Base-by-base conservation (phyloP, 2,329 filamentous ascomycete species). In the Phialemoniopsis sp. region DNA sequence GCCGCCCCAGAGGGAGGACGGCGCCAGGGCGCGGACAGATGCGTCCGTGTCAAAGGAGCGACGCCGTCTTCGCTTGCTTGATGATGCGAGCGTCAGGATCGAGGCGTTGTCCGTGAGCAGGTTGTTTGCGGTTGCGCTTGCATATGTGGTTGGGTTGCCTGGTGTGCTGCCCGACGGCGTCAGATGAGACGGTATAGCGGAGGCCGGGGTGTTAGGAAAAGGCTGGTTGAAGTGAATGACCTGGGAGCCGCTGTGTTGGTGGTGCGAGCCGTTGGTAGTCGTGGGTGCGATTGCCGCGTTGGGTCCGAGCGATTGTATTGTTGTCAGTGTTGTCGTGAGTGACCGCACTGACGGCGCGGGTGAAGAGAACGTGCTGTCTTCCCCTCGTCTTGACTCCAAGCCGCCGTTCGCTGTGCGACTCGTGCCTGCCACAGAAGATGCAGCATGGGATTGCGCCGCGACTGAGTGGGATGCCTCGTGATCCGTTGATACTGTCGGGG, bases 11-110 rank as follows among this genome's bases (percentile, higher is more conserved):
- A 91, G 71, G 1, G 86, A 90, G 0, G 84, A 88, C 0, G 87
- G 87, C 2, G 88, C 85, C n/a, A 94, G 67, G 3, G 88, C 88
- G 32, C 88, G 84, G 30, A 93, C 86, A 0, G 86, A 91, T 5
- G 88, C 88, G 57, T 93, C 86, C 0, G 88, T 93, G 59, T 93
- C 88, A 62, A 91, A 81, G 21, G 86, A 90, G 44, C 87, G 78
- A 36, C 87, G 78, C 29, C 88, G 81, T 19, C 82, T 77, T 29
- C 84, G 79, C 64, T 91, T 89, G 47, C 84, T 88, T 0, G 86
- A 90, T 4, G 87, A 91, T 3, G 88, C 88, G 13, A 94, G 72
- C 0, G 88, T 94, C 44, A 94, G 66, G 49, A 94, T 90, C 18
- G 87, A 91, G 16, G 88, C 88, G 56, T 94, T 88, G 59, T 94